phyloP scores from a whole-genome alignment of 192 early-diverging fungal genomes.

The Backusella psychrophila region DNA sequence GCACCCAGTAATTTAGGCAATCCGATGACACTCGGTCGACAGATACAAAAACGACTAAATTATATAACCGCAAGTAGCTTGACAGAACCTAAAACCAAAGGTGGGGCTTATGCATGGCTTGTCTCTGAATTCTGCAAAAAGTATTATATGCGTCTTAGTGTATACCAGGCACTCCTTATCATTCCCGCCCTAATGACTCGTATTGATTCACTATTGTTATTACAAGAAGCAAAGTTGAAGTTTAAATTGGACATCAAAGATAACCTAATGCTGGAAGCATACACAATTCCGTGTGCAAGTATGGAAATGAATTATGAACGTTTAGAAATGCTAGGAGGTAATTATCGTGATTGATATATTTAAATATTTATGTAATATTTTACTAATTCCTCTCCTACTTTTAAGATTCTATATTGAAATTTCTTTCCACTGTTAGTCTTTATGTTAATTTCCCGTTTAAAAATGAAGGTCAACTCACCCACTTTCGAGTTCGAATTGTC shows the following conservation, averaged over 20 bases:
- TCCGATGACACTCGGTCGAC: neutral
- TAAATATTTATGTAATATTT: neutral
- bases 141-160: conserved; percentile 35
- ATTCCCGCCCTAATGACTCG: conserved; percentile 60
- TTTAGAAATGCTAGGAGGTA: conserved; percentile 78
- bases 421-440: conserved; percentile 64
- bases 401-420: conserved; percentile 77
- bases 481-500: conserved; percentile 65
- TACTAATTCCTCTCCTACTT: neutral
- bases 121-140: conserved; percentile 40
- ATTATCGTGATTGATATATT: neutral
- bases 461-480: conserved; percentile 74
- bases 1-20: neutral
- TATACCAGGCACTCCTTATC: conserved; percentile 42
- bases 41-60: neutral
- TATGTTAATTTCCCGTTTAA: conserved; percentile 74
- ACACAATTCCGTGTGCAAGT: conserved; percentile 69
- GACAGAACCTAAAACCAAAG: neutral
- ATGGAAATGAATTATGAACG: conserved; percentile 81
- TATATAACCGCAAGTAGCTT: neutral
- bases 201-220: conserved; percentile 55
- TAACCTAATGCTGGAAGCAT: conserved; percentile 58
- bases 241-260: conserved; percentile 39
- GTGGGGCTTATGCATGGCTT: conserved; percentile 9
- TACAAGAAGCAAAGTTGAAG: conserved; percentile 37